Conservation (phyloP, 495 filamentous ascomycete genomes). For the Aspergillus leporis region DNA sequence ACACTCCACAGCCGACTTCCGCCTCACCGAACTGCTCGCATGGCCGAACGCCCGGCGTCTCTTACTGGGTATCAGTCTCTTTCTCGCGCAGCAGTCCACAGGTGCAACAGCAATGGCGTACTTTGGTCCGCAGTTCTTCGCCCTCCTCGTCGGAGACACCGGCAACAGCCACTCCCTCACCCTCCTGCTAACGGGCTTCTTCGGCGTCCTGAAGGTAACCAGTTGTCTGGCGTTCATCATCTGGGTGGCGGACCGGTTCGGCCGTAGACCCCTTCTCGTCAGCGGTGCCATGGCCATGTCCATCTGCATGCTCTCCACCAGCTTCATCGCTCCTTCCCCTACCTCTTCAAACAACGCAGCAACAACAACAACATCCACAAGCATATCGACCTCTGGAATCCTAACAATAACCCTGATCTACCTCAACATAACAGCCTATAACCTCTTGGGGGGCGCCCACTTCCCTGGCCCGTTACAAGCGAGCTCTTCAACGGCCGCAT, state of each 20-base stretch:
- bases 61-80: constrained; percentile 40
- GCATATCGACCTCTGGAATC: constrained; percentile 36
- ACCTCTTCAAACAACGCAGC: too few relatives aligned
- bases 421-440: constrained; percentile 47
- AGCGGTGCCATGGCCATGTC: constrained; percentile 51
- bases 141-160: constrained; percentile 47
- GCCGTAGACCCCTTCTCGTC: constrained; percentile 54
- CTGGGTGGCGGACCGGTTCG: constrained; percentile 58
- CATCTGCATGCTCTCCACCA: constrained; percentile 55
- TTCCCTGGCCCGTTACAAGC: constrained; percentile 37
- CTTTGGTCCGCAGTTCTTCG: constrained; percentile 54
- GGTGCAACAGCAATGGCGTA: constrained; percentile 56
- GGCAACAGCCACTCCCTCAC: constrained; percentile 27
- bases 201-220: constrained; percentile 51
- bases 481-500: constrained; percentile 54
- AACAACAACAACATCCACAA: background rate
- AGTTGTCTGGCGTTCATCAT: constrained; percentile 50
- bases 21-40: constrained; percentile 41
- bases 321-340: constrained; percentile 51
- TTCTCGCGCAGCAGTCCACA: constrained; percentile 51
- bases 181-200: constrained; percentile 51
- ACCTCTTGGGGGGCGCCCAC: constrained; percentile 43
- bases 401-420: constrained; percentile 52
- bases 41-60: constrained; percentile 45
- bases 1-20: constrained; percentile 42